Evolutionary conservation across 305 asterid species (phyloP), one percentile per base, ranked within the genome.

Genomic region (Fraxinus latifolia): DNA sequence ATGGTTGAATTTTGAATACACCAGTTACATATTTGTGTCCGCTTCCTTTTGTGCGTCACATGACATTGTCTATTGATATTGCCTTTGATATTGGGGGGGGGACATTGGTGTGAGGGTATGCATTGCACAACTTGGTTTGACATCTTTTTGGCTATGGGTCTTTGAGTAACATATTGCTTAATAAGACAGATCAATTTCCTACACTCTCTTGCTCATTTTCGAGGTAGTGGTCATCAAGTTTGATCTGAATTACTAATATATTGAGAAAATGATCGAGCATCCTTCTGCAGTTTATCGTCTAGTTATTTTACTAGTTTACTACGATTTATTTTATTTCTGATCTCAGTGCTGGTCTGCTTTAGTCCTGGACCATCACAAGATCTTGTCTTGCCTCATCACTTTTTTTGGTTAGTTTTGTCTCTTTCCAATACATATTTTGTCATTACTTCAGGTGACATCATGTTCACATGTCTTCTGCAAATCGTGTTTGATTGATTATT

Each of bases 391-490:
- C 7, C 34, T 6, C 50, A 15, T 62, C 34, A 78, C 74, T 33
- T 67, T 25, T 74, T 65, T 77, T 39, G 17, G 11, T 2, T 65
- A 15, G 80, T 77, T 11, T 78, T 72, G 17, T 71, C 42, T 32
- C 23, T 7, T n/a, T 74, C 85, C 82, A 32, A 82, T 74, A 65
- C 31, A 37, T 77, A 25, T 73, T 65, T 62, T 78, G 72, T 79
- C 83, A 58, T 83, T 58, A 47, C 82, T 67, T 75, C 88, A 95
- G 99, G 94, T 94, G 75, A 89, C 99, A 34, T 87, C 94, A 53
- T 94, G 98, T 47, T 87, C 90, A 67, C 98, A 95, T 81, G 86
- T 87, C 81, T 95, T 95, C 88, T 95, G 99, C 93, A 95, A 90
- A 81, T 76, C 97, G 29, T 95, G 99, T 87, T 88, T 95, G 90